Evolutionary conservation across 768 basidiomycete genomes (phyloP).

Genomic region (Steccherinum ochraceum): DNA sequence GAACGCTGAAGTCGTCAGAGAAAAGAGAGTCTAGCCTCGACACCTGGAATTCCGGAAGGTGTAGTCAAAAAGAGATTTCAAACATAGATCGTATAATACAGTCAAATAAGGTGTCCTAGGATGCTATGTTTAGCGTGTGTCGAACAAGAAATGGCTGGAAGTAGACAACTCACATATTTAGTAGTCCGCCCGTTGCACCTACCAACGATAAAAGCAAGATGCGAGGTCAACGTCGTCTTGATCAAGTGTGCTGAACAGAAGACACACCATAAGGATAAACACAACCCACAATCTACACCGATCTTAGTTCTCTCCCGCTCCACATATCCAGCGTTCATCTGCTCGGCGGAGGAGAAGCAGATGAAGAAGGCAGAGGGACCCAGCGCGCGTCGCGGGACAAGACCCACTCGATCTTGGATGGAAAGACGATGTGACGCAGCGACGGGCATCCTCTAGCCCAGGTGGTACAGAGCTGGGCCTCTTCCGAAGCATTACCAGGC

Average conservation of each 20-base stretch:
- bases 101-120: not conserved
- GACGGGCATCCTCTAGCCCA: constrained; percentile 52
- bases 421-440: constrained; percentile 48
- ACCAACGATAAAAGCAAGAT: no score
- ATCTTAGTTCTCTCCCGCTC: no score
- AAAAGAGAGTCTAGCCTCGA: not conserved
- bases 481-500: constrained; percentile 35
- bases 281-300: no score
- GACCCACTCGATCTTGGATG: constrained; percentile 48
- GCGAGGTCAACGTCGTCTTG: no score
- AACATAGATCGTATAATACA: not conserved
- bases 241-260: no score
- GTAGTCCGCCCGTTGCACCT: no score
- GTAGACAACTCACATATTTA: no score
- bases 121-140: not conserved
- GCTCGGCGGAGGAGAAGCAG: constrained; percentile 2
- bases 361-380: constrained; percentile 20
- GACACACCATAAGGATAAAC: no score
- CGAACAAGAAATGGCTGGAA: no score
- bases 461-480: constrained; percentile 43
- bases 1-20: not conserved
- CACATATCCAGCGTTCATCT: no score
- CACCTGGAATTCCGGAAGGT: no score
- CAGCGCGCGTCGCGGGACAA: constrained; percentile 28
- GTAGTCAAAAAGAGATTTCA: not conserved